Base-by-base conservation (phyloP, 1,284 basidiomycete genomes). In the Lentinula novae-zelandiae region DNA sequence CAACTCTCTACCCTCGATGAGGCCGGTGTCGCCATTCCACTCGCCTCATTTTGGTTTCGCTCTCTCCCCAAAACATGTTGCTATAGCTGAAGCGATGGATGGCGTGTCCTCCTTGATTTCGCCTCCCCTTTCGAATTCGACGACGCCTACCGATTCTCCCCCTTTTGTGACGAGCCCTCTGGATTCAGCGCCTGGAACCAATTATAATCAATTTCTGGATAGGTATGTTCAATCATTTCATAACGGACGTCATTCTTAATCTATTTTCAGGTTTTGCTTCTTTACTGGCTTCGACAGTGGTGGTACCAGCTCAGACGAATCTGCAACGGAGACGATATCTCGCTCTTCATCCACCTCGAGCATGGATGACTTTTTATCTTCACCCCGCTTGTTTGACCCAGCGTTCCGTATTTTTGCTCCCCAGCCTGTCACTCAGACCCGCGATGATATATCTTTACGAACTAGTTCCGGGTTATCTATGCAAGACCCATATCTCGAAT, bases 191-290 rank as follows among this genome's bases (percentile, higher is more conserved):
- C 71, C 75, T 33, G 68, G 70, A 27, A 73, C 77, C 40, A 75
- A 77, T 65, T 90, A 90, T 67, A 77, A 77, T 62, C 79, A 82
- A 61, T 84, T 90, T 65, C 69, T 91, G 64, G 82, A 82, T 70
- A 83, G 78, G 89, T 89, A 65, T 63, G 85, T 31, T 57, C 10
- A 6, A 40, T 54, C 60, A 12, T 46, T 42, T 53, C 31, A 8
- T 17, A n/a, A 20, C 8, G 31, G 15, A 7, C 12, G 48, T 42
- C 34, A 42, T 58, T 42, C 39, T 62, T 9, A 36, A 67, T 54
- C 40, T 22, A 36, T 40, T 27, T 27, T 8, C 63, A 91, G 89
- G 65, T 90, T 88, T 70, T 91, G 89, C 75, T 92, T 90, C 73
- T 92, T 82, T 72, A 90, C 89, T 0, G 89, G 89, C 8, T 60